These are phyloP conservation scores for Tubosaeta sp. DNA, from an alignment of 768 basidiomycete species.

Conservation along the genomic window DNA sequence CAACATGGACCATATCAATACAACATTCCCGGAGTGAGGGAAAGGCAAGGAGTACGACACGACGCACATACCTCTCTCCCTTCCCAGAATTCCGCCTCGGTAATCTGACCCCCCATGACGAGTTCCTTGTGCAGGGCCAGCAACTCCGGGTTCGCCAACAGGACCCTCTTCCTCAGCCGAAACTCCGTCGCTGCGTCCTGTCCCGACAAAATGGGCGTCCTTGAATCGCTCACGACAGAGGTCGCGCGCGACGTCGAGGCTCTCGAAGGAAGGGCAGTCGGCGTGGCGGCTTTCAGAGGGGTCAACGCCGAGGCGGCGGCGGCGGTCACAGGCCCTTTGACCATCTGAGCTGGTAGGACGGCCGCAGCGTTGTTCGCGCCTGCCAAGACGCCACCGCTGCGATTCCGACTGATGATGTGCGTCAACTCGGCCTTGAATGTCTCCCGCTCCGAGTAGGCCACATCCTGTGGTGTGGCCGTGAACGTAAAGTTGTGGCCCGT, in stretches of 20 bases:
- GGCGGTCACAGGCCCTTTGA: conserved; percentile 24
- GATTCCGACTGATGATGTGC: conserved; percentile 71
- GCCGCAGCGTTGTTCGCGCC: conserved; percentile 11
- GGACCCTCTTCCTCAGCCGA: conserved; percentile 71
- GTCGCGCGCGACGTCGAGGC: conserved; percentile 55
- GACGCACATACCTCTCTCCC: conserved; percentile 69
- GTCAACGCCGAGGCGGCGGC: conserved; percentile 9
- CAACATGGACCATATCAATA: conserved; percentile 5
- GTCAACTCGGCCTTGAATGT: conserved; percentile 79
- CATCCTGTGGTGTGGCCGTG: conserved; percentile 51
- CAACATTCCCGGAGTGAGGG: not conserved
- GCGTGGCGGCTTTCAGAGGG: conserved; percentile 29
- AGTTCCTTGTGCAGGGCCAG: conserved; percentile 81
- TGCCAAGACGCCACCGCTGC: conserved; percentile 32
- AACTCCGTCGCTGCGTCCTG: conserved; percentile 65
- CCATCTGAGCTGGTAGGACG: conserved; percentile 15
- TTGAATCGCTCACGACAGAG: conserved; percentile 54
- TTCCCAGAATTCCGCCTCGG: conserved; percentile 96
- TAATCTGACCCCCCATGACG: conserved; percentile 79
- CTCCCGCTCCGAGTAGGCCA: conserved; percentile 71
- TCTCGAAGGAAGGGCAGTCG: conserved; percentile 33
- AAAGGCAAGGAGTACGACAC: not conserved
- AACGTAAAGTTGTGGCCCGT: conserved; percentile 82
- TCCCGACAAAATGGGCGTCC: conserved; percentile 52
- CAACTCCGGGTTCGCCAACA: conserved; percentile 74